phyloP scores from a whole-genome alignment of 106 monocot species.

The Narthecium ossifragum region DNA sequence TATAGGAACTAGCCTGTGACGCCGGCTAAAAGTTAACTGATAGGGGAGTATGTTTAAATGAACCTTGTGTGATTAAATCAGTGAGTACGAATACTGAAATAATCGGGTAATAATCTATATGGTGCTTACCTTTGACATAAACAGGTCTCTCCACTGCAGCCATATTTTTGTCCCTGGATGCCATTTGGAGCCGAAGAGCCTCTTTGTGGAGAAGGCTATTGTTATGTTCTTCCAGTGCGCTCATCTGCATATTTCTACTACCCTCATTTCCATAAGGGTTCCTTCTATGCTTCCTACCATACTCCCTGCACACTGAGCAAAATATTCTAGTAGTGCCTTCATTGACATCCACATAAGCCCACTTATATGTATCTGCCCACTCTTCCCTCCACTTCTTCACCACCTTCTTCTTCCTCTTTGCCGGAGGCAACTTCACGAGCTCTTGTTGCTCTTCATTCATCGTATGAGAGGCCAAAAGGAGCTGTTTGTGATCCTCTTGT shows the following conservation, averaged over 20 bases:
- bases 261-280: slow-evolving; percentile 99
- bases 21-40: too few relatives aligned
- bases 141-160: slow-evolving; percentile 56
- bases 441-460: slow-evolving; percentile 32
- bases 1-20: too few relatives aligned
- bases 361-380: slow-evolving; percentile 99
- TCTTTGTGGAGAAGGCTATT: slow-evolving; percentile 98
- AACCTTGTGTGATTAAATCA: too few relatives aligned
- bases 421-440: slow-evolving; percentile 39
- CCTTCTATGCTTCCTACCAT: slow-evolving; percentile 94
- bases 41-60: too few relatives aligned
- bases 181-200: slow-evolving; percentile 88
- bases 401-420: slow-evolving; percentile 96
- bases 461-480: slow-evolving; percentile 46
- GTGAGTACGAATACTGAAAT: too few relatives aligned
- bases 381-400: slow-evolving; percentile 99
- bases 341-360: slow-evolving; percentile 86
- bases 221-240: slow-evolving; percentile 96
- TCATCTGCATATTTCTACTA: slow-evolving; percentile 99
- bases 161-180: slow-evolving; percentile 72
- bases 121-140: slow-evolving; percentile 76
- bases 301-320: slow-evolving; percentile 90
- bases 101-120: too few relatives aligned
- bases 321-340: slow-evolving; percentile 90
- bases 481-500: slow-evolving; percentile 85